Evolutionary conservation across 495 filamentous ascomycete species (phyloP).

Genomic region (Aspergillus asperescens): DNA sequence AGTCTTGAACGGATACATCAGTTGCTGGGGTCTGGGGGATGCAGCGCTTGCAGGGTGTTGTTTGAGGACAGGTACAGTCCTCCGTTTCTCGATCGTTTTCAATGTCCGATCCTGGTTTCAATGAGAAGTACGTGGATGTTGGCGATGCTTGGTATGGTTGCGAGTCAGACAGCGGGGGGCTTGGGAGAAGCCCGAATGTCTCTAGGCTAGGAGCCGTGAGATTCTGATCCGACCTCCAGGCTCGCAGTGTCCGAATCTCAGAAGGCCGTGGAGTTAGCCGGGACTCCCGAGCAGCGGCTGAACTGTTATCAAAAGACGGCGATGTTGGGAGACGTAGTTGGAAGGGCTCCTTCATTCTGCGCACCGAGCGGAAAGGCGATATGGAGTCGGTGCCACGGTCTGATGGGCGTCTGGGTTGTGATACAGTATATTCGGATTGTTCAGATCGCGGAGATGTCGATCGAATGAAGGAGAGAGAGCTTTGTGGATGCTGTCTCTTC

Average conservation of each 20-base stretch:
- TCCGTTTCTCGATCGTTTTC: slow-evolving; percentile 10
- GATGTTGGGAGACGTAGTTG: slow-evolving; percentile 38
- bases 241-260: slow-evolving; percentile 29
- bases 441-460: slow-evolving; percentile 21
- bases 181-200: slow-evolving; percentile 39
- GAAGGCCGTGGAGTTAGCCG: slow-evolving; percentile 16
- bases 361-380: slow-evolving; percentile 44
- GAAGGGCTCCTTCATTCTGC: slow-evolving; percentile 45
- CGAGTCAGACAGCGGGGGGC: slow-evolving; percentile 40
- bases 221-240: slow-evolving; percentile 43
- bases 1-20: slow-evolving; percentile 8
- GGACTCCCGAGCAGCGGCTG: slow-evolving; percentile 16
- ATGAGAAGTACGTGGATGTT: slow-evolving; percentile 33
- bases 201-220: slow-evolving; percentile 30
- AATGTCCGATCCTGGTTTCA: slow-evolving; percentile 14
- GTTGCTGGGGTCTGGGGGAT: slow-evolving; percentile 8
- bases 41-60: slow-evolving; percentile 15
- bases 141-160: slow-evolving; percentile 26
- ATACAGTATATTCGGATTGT: slow-evolving; percentile 27
- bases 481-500: slow-evolving; percentile 23
- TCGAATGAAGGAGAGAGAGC: slow-evolving; percentile 26
- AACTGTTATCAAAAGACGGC: slow-evolving; percentile 28
- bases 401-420: slow-evolving; percentile 23
- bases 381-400: slow-evolving; percentile 28
- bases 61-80: slow-evolving; percentile 4